phyloP scores from a whole-genome alignment of 805 yeast species.

The Saccharomycopsis synnaedendra region DNA sequence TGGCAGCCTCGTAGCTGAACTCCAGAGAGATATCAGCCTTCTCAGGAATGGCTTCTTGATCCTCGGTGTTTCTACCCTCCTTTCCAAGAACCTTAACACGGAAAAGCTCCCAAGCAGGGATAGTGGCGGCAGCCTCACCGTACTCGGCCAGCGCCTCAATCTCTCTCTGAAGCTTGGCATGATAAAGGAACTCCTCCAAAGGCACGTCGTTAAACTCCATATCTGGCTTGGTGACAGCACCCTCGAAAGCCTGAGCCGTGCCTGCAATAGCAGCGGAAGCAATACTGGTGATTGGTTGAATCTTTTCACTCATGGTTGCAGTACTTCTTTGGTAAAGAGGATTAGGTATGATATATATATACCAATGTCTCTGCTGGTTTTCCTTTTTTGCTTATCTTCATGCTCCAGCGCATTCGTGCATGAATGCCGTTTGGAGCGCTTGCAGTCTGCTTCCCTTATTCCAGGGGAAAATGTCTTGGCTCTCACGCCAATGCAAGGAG shows the following conservation, averaged over 20 bases:
- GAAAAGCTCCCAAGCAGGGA: conserved; percentile 3
- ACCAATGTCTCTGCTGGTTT: too few species aligned
- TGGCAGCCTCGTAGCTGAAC: conserved; percentile 4
- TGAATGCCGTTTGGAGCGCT: too few species aligned
- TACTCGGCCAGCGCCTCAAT: conserved; percentile 2
- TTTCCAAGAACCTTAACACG: conserved; percentile 3
- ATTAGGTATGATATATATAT: too few species aligned
- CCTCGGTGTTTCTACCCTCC: neutral
- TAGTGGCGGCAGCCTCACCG: conserved; percentile 8
- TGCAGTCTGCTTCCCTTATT: too few species aligned
- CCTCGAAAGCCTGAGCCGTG: neutral
- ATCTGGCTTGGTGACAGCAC: neutral
- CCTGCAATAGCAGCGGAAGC: conserved; percentile 4
- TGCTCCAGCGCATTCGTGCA: too few species aligned
- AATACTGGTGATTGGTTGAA: neutral
- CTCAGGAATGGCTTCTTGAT: neutral
- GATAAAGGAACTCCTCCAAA: conserved; percentile 2
- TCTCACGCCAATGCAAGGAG: too few species aligned
- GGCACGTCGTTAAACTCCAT: conserved; percentile 1
- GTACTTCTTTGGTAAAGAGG: too few species aligned
- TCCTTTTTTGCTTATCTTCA: too few species aligned
- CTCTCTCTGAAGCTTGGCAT: conserved; percentile 6
- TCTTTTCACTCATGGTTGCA: too few species aligned
- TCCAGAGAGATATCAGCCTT: neutral
- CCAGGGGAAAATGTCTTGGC: too few species aligned